Percentiles rank a stretch among this genome's conserved stretches.
Evolutionary conservation across 257 asterid species (phyloP).

Genomic region (Mentha longifolia): DNA sequence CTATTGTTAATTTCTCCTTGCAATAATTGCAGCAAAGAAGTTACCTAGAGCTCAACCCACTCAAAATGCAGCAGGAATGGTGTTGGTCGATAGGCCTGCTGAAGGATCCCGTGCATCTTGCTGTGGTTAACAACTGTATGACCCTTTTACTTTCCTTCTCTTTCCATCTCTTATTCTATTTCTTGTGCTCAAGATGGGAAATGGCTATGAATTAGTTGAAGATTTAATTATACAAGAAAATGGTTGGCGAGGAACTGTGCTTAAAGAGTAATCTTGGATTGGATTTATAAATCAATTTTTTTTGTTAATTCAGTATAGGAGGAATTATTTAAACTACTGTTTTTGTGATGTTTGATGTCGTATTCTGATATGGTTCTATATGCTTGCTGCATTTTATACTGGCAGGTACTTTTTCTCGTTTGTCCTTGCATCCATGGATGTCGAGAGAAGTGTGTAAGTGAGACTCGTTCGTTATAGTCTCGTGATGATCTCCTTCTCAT

Average conservation of each 20-base stretch:
- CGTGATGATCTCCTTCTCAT: constrained; percentile 24
- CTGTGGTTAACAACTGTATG: constrained; percentile 51
- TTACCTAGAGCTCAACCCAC: constrained; percentile 75
- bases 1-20: not conserved
- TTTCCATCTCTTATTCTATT: not conserved
- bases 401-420: constrained; percentile 29
- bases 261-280: not conserved
- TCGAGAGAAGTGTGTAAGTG: constrained; percentile 23
- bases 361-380: not conserved
- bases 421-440: constrained; percentile 18
- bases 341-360: not conserved
- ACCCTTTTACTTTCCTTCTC: constrained; percentile 2
- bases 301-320: not conserved
- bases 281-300: not conserved
- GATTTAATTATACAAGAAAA: not conserved
- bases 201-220: constrained; percentile 2
- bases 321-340: not conserved
- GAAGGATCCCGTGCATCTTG: constrained; percentile 66
- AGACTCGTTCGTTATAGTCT: not conserved
- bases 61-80: constrained; percentile 79
- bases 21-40: constrained; percentile 61
- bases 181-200: not conserved
- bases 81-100: constrained; percentile 70
- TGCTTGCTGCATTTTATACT: constrained; percentile 2
- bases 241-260: not conserved